Evolutionary conservation across 768 basidiomycete genomes (phyloP), one percentile per base, ranked within the genome.

Genomic region (Epithele typhae): DNA sequence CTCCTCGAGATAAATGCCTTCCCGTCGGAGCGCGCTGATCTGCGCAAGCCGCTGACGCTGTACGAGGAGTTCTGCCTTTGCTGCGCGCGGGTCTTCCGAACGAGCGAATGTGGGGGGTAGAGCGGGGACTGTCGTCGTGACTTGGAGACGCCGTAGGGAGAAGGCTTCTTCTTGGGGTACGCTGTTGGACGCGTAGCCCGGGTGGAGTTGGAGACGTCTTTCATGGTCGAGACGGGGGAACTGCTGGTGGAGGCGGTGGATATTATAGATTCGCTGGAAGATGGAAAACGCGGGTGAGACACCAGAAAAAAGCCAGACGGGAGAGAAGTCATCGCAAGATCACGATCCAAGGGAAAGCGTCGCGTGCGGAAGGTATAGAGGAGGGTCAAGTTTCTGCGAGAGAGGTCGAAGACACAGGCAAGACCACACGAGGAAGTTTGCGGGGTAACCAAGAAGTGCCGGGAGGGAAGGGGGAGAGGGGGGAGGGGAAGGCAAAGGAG

Each of bases 161-260:
- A 89, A 17, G 89, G 89, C 47, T 86, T 86, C 67, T 86, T 91
- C 82, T 84, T 89, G 40, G 84, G 84, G 60, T 92, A 92, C 56
- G 82, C 73, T 44, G 77, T 67, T 53, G 78, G 76, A 59, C 74
- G 75, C 64, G 84, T 77, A 53, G 81, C 74, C 60, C 76, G 74
- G 57, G 75, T 78, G 64, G 71, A 79, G 58, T 79, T 68, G 25
- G 83, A 78, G 52, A 77, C 70, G 71, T 90, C 87, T 75, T 91
- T 91, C 89, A 91, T 91, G 68, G 37, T 6, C 56, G 51, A 23
- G 50, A 37, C 6, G 37, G 21, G 23, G 43, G 27, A 12, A n/a
- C 25, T 33, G 23, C 21, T 2, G 37, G 18, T 24, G 17, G 25
- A 30, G n/a, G 12, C 40, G 25, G 11, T 43, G 35, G 15, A 15